These are phyloP conservation scores for Stagonosporopsis tanaceti DNA, from an alignment of 2,329 filamentous ascomycete genomes.

Conservation along the genomic window DNA sequence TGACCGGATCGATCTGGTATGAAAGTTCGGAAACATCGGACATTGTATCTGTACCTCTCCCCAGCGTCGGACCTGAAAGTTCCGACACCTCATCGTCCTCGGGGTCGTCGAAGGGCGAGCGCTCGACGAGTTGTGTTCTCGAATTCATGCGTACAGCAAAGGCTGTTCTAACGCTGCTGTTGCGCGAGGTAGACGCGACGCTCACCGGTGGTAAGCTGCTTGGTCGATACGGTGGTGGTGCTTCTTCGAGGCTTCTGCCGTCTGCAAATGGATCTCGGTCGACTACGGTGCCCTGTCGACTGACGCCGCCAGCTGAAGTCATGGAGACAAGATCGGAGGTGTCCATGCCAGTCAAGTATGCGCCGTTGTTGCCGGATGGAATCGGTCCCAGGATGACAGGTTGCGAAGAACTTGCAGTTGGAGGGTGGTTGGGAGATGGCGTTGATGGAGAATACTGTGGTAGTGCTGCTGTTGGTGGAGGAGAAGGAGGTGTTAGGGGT, in stretches of 20 bases:
- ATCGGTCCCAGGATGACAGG: constrained; percentile 49
- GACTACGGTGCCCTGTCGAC: constrained; percentile 18
- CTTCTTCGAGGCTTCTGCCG: constrained; percentile 38
- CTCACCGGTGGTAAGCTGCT: constrained; percentile 41
- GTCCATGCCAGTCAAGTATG: constrained; percentile 50
- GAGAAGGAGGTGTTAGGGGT: constrained; percentile 27
- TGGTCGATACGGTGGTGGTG: constrained; percentile 49
- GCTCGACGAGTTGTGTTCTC: constrained; percentile 34
- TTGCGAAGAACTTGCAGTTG: constrained; percentile 28
- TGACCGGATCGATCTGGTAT: constrained; percentile 41
- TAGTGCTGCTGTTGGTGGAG: constrained; percentile 18
- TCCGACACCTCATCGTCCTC: constrained; percentile 41
- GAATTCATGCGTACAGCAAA: constrained; percentile 24
- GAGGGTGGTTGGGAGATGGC: constrained; percentile 24
- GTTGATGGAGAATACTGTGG: constrained; percentile 28
- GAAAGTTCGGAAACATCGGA: constrained; percentile 45
- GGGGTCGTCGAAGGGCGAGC: constrained; percentile 48
- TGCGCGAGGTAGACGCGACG: constrained; percentile 40
- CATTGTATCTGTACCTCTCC: constrained; percentile 31
- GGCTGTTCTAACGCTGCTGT: constrained; percentile 41
- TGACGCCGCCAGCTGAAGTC: constrained; percentile 28
- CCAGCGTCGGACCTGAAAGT: constrained; percentile 31
- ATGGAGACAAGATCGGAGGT: constrained; percentile 48
- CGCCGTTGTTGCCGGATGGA: constrained; percentile 37
- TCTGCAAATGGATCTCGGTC: constrained; percentile 45